phyloP scores from a whole-genome alignment of 2,329 filamentous ascomycete genomes.

The Orbilia javanica region DNA sequence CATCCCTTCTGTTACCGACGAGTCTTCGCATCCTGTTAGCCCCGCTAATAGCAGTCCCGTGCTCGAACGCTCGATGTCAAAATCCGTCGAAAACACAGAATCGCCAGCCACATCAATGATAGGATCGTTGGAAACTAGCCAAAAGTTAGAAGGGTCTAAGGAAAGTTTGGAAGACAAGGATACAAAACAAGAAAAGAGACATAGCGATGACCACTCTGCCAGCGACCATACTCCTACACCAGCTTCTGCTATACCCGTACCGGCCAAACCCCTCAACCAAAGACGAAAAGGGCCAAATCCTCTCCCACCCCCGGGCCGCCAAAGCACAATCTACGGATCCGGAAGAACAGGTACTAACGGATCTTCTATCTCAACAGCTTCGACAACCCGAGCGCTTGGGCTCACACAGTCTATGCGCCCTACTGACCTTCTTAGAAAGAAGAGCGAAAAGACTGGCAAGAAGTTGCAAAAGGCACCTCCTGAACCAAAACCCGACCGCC shows the following conservation, averaged over 20 bases:
- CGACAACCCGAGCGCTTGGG: slow-evolving; percentile 41
- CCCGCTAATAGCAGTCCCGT: slow-evolving; percentile 47
- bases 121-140: slow-evolving; percentile 20
- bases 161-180: slow-evolving; percentile 15
- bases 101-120: background rate
- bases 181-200: slow-evolving; percentile 20
- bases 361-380: slow-evolving; percentile 51
- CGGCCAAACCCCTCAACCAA: slow-evolving; percentile 24
- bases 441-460: slow-evolving; percentile 57
- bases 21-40: slow-evolving; percentile 38
- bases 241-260: slow-evolving; percentile 24
- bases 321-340: slow-evolving; percentile 25
- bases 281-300: slow-evolving; percentile 45
- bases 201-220: background rate
- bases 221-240: slow-evolving; percentile 19
- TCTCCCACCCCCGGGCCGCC: slow-evolving; percentile 28
- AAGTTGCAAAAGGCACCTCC: slow-evolving; percentile 48
- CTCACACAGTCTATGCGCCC: slow-evolving; percentile 56
- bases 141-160: slow-evolving; percentile 19
- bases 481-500: slow-evolving; percentile 49
- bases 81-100: slow-evolving; percentile 27
- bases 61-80: slow-evolving; percentile 34
- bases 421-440: slow-evolving; percentile 52
- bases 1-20: slow-evolving; percentile 51
- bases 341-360: slow-evolving; percentile 27